Percentiles rank a stretch among this genome's conserved stretches.
Conservation (phyloP, 73 alveolate genomes). For the Loxodes magnus region DNA sequence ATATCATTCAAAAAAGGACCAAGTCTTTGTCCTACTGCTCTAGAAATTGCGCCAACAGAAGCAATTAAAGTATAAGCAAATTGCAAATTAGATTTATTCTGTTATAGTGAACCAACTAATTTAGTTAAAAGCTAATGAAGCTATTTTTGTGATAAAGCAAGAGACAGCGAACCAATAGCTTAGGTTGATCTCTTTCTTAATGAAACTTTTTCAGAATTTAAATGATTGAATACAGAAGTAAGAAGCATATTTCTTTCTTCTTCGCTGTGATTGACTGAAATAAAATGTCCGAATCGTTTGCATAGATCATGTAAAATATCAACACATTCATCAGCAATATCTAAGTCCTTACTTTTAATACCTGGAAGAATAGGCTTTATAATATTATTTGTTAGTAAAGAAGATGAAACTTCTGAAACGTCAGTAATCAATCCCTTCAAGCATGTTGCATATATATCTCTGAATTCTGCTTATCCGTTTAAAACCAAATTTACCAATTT, state of each 20-base stretch:
- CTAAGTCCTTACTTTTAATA: conserved; percentile 10
- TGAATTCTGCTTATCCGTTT: conserved; percentile 40
- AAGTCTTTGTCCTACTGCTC: conserved; percentile 51
- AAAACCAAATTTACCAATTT: conserved; percentile 43
- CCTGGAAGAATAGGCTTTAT: conserved; percentile 32
- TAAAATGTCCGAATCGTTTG: conserved; percentile 39
- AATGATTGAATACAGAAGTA: conserved; percentile 14
- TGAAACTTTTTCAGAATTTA: conserved; percentile 17
- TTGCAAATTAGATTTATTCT: conserved; percentile 18
- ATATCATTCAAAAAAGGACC: conserved; percentile 19
- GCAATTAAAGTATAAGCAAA: conserved; percentile 26
- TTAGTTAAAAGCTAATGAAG: too few relatives aligned
- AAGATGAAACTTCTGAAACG: conserved; percentile 38
- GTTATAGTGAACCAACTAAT: conserved; percentile 17
- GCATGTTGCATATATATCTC: conserved; percentile 65
- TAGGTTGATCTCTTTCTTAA: conserved; percentile 41
- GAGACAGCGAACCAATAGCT: conserved; percentile 48
- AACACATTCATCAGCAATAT: conserved; percentile 38
- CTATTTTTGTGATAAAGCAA: conserved; percentile 27
- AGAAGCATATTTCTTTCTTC: conserved; percentile 22
- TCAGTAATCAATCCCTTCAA: conserved; percentile 50
- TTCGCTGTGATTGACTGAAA: conserved; percentile 28
- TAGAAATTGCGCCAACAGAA: conserved; percentile 36
- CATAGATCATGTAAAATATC: conserved; percentile 42
- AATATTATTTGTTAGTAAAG: conserved; percentile 30